Evolutionary conservation across 148 eudicot species (phyloP), one percentile per base, ranked within the genome.

Genomic region (Talinum fruticosum): DNA sequence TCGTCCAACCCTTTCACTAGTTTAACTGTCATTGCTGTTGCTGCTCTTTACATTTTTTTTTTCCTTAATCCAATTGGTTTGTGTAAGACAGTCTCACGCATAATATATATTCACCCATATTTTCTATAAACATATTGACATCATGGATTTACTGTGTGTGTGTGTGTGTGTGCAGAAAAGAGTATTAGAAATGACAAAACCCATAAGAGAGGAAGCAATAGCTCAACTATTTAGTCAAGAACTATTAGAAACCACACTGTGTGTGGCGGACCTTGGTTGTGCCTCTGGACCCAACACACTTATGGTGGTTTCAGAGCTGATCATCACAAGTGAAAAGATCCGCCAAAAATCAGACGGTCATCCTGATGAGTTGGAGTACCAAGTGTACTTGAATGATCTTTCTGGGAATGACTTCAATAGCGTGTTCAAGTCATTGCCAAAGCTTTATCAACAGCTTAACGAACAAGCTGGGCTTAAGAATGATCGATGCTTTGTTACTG

Each of bases 381-480:
- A 66, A 24, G 80, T 86, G 4, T 77, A 41, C 47, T 73, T 90
- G 30, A 87, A 89, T 57, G 90, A 89, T 73, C 89, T 89, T 49
- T 83, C 82, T 4, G 81, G 79, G 3, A 89, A 84, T 62, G 93
- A 89, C 69, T 89, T 89, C 76, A 86, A 85, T 72, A 65, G 79
- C 8, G 54, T 86, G 51, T 85, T 87, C 21, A 64, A 34, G n/a
- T 77, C 82, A 19, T 49, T 85, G 14, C 78, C 79, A 8, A 37
- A 26, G 1, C 84, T 86, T 32, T 72, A 77, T 8, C 80, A 71
- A 18, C 76, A 72, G 69, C 71, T 89, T 0, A 73, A 69, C 68
- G 69, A 81, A 41, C 66, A 84, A 44, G 35, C 45, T 2, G 79
- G 82, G 34, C 71, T 53, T 18, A 0, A 1, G 29, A 71, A 57